Conservation (phyloP, 441 rosid species). For the Manihot esculenta region DNA sequence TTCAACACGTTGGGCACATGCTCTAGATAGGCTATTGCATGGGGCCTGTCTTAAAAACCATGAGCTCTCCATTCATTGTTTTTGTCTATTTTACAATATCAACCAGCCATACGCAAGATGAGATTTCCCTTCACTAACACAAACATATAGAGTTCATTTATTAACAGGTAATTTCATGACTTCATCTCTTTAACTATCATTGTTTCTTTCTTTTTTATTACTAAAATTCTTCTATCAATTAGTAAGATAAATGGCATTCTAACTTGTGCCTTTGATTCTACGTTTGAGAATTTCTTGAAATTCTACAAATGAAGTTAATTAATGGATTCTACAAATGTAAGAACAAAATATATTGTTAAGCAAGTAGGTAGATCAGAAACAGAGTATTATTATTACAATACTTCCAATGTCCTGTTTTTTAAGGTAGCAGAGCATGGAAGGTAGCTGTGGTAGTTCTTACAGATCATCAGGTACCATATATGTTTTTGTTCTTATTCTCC, state of each 20-base stretch:
- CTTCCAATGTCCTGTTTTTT: background rate
- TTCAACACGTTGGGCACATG: constrained; percentile 14
- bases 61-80: background rate
- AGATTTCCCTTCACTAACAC: background rate
- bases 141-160: background rate
- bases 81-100: background rate
- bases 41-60: background rate
- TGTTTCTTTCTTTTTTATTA: no score
- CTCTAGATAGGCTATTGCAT: background rate
- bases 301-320: no score
- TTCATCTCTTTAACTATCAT: background rate
- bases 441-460: constrained; percentile 4
- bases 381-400: no score
- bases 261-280: no score
- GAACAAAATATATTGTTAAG: no score
- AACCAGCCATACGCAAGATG: no score
- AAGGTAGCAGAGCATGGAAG: constrained; percentile 18
- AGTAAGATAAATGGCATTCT: no score
- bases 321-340: no score
- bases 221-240: no score
- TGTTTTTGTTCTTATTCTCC: no score
- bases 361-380: no score
- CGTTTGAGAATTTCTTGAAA: no score
- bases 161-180: constrained; percentile 2
- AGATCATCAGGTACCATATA: constrained; percentile 14